Evolutionary conservation across 805 yeast species (phyloP).

Genomic region (Metschnikowia peoriensis): DNA sequence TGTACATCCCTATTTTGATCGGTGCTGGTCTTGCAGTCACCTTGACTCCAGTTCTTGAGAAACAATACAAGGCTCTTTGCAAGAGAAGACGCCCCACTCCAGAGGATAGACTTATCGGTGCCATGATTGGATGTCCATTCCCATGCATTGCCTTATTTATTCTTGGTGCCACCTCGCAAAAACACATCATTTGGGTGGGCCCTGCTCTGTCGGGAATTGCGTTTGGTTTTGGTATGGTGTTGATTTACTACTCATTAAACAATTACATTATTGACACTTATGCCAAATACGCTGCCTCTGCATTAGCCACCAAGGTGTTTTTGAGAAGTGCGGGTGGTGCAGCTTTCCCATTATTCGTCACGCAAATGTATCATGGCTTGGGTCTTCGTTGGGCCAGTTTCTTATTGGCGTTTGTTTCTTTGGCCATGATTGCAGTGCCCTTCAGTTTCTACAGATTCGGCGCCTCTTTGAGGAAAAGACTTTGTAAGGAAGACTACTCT

Average conservation of each 20-base stretch:
- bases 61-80: conserved; percentile 50
- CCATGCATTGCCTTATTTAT: conserved; percentile 79
- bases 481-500: conserved; percentile 65
- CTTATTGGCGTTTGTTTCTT: conserved; percentile 71
- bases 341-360: conserved; percentile 78
- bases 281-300: conserved; percentile 76
- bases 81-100: conserved; percentile 64
- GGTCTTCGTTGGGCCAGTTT: conserved; percentile 83
- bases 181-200: conserved; percentile 65
- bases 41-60: conserved; percentile 76
- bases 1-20: conserved; percentile 86
- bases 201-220: conserved; percentile 60
- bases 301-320: conserved; percentile 79
- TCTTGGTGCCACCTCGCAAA: conserved; percentile 73
- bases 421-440: conserved; percentile 74
- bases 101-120: conserved; percentile 77
- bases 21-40: conserved; percentile 75
- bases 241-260: conserved; percentile 57
- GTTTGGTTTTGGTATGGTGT: conserved; percentile 61
- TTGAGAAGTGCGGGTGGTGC: conserved; percentile 84
- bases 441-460: conserved; percentile 72
- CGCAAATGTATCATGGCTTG: conserved; percentile 72
- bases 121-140: conserved; percentile 80
- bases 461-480: conserved; percentile 54
- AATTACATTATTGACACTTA: conserved; percentile 90